Evolutionary conservation across 306 rosid genomes (phyloP).

Genomic region (Inga oerstediana): DNA sequence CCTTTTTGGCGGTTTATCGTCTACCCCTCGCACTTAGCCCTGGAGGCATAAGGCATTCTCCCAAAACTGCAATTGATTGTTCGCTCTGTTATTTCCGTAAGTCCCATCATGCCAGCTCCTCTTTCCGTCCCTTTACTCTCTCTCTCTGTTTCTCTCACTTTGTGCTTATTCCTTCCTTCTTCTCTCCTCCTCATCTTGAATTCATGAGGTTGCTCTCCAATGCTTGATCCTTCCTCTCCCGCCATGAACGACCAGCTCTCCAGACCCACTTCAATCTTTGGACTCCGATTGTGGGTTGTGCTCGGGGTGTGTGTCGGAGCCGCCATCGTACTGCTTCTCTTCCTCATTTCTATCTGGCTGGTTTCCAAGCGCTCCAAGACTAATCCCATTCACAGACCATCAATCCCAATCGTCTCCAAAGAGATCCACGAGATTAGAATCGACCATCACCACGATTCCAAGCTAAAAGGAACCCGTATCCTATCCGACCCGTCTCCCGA

Average conservation of each 20-base stretch:
- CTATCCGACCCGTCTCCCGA: constrained; percentile 39
- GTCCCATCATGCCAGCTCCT: constrained; percentile 82
- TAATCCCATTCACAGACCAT: constrained; percentile 37
- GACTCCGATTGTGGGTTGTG: constrained; percentile 56
- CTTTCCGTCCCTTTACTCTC: neutral
- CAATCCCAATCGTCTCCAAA: constrained; percentile 53
- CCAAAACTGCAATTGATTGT: constrained; percentile 7
- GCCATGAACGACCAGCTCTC: constrained; percentile 64
- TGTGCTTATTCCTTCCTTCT: neutral
- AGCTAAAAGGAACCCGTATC: constrained; percentile 36
- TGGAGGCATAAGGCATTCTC: neutral
- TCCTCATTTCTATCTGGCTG: constrained; percentile 58
- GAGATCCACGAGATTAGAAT: constrained; percentile 71
- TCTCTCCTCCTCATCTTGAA: neutral
- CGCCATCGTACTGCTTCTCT: constrained; percentile 60
- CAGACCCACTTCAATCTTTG: constrained; percentile 59
- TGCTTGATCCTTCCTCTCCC: constrained; percentile 44
- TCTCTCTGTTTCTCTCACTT: neutral
- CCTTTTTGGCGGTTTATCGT: neutral
- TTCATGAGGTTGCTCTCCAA: constrained; percentile 16
- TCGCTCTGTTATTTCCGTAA: neutral
- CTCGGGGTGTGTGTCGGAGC: constrained; percentile 65
- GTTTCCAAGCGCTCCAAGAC: constrained; percentile 54
- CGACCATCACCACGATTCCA: constrained; percentile 37
- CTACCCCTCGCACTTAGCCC: neutral